Evolutionary conservation across 768 basidiomycete species (phyloP).

Genomic region (Leccinum imitatum): DNA sequence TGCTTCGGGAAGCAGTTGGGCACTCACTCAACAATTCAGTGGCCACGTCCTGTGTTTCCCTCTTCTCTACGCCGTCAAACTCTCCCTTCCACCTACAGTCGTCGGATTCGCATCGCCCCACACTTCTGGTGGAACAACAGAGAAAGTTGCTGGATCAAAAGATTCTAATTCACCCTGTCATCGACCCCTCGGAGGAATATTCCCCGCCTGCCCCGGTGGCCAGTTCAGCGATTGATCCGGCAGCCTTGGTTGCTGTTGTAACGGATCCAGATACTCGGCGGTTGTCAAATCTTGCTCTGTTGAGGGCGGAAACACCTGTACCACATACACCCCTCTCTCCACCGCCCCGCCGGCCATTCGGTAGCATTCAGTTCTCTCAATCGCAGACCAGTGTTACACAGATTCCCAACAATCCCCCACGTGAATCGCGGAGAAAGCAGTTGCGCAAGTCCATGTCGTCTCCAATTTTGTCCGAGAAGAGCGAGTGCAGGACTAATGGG

Average conservation of each 20-base stretch:
- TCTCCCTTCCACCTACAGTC: conserved; percentile 22
- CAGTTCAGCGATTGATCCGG: conserved; percentile 6
- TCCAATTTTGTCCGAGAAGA: conserved; percentile 48
- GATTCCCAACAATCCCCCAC: conserved; percentile 1
- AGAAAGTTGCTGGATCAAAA: conserved; percentile 40
- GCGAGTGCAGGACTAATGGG: conserved; percentile 35
- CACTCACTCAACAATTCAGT: conserved; percentile 66
- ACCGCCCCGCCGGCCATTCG: conserved; percentile 53
- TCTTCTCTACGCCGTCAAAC: conserved; percentile 39
- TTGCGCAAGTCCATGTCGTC: conserved; percentile 56
- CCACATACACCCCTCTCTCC: conserved; percentile 63
- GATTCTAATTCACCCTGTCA: conserved; percentile 42
- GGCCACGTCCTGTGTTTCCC: conserved; percentile 38
- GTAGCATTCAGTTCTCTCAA: conserved; percentile 46
- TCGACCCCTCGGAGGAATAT: conserved; percentile 34
- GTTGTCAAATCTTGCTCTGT: conserved; percentile 45
- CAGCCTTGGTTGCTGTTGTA: conserved; percentile 19
- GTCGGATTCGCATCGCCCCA: conserved; percentile 23
- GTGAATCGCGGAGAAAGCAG: conserved; percentile 17
- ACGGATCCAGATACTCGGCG: conserved; percentile 35
- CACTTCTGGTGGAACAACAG: conserved; percentile 21
- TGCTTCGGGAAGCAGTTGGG: conserved; percentile 76
- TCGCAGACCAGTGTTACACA: conserved; percentile 55
- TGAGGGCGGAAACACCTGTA: conserved; percentile 66
- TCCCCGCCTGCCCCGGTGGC: conserved; percentile 22